Evolutionary conservation across 139 green algal genomes (phyloP), one percentile per base, ranked within the genome.

Genomic region (Coelastrella sp.): DNA sequence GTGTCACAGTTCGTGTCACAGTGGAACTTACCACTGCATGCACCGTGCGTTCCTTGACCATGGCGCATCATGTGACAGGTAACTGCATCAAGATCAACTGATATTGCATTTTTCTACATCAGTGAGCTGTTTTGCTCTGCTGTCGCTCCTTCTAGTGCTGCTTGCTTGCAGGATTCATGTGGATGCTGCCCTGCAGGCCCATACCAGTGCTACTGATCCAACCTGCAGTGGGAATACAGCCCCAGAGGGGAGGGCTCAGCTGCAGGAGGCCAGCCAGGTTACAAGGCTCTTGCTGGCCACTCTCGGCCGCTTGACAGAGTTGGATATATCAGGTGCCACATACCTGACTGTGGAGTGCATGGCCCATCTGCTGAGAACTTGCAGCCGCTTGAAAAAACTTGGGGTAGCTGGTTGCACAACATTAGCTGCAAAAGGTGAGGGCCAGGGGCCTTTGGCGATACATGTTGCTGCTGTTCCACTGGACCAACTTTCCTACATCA

Each of bases 101-200:
- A 5, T 49, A 49, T 3, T 49, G 35, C 35, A 49, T 49, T 49
- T 49, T 49, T 3, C 35, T 49, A 49, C 35, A 49, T 11, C 25
- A 59, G 74, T 78, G 72, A n/a, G 65, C 65, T 73, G 76, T 25
- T 27, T 83, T n/a, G 12, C n/a, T 6, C 49, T 83, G 49, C 78
- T 83, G 78, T 27, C n/a, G 79, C 79, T 72, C 56, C 79, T 85
- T 72, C 22, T 56, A 86, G 81, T 86, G 11, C 59, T 86, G 27
- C 59, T 86, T 24, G 81, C 81, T 4, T 17, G 81, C n/a, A 59
- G 81, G 10, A 75, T 86, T 22, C 74, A 86, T 17, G 59, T 86
- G 7, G 81, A 86, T 57, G 81, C 59, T 70, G 56, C 78, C 19
- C 19, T 25, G 20, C 17, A 35, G 19, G 8, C 49, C 70, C 59